A percentile compares a stretch with the other conserved stretches of the same genome.
These are phyloP conservation scores for Jatropha podagrica DNA, from an alignment of 441 rosid genomes.

Conservation along the genomic window DNA sequence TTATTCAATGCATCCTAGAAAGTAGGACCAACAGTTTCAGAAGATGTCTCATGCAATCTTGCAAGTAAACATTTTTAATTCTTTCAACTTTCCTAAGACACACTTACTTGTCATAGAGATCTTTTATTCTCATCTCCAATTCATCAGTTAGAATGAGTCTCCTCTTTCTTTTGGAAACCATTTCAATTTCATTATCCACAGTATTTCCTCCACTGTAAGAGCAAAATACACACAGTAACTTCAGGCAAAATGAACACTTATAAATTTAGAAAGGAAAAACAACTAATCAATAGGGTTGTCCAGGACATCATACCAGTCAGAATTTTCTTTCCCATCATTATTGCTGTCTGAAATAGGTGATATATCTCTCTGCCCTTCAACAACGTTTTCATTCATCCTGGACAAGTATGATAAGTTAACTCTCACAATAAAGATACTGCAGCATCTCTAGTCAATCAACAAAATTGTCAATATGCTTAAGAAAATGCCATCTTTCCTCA, in stretches of 20 bases:
- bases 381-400: conserved; percentile 27
- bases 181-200: conserved; percentile 40
- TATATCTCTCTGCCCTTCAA: conserved; percentile 29
- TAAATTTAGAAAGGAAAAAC: background rate
- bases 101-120: conserved; percentile 75
- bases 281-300: background rate
- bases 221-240: conserved; percentile 22
- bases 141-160: conserved; percentile 63
- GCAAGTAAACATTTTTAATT: background rate
- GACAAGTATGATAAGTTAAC: conserved; percentile 15
- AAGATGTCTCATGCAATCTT: background rate
- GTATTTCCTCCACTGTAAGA: conserved; percentile 46
- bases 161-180: conserved; percentile 56
- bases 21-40: no score
- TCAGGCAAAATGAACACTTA: conserved; percentile 5
- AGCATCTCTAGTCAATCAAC: background rate
- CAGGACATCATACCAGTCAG: conserved; percentile 24
- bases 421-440: background rate
- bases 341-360: conserved; percentile 24
- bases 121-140: conserved; percentile 61
- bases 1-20: background rate
- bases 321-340: conserved; percentile 26
- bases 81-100: conserved; percentile 14
- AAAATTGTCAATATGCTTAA: conserved; percentile 9
- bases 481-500: conserved; percentile 7